A percentile compares a stretch with the other conserved stretches of the same genome.
These are phyloP conservation scores for Saccharomyces hybrid DNA, from an alignment of 1,139 yeast genomes.

Conservation along the genomic window DNA sequence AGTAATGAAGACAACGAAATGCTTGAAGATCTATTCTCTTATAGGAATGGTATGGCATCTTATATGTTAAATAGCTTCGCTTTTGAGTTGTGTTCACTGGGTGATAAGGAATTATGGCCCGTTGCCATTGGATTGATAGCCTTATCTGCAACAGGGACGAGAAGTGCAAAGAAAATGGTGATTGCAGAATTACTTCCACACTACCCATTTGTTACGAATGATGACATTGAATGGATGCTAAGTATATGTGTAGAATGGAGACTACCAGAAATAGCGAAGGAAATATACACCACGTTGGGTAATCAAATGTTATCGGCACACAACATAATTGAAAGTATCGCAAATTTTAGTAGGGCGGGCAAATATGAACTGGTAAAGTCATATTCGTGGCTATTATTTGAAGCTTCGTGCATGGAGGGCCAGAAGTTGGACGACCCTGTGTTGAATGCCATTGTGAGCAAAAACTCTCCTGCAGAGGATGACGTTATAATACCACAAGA, in stretches of 20 bases:
- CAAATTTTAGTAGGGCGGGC: conserved; percentile 58
- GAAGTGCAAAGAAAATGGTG: conserved; percentile 31
- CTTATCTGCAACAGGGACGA: conserved; percentile 33
- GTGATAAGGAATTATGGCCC: conserved; percentile 46
- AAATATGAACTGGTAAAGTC: conserved; percentile 40
- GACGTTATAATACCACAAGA: conserved; percentile 21
- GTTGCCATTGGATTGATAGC: conserved; percentile 55
- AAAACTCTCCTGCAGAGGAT: conserved; percentile 20
- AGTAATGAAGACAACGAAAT: conserved; percentile 7
- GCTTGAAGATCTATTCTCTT: conserved; percentile 29
- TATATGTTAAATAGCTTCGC: conserved; percentile 57
- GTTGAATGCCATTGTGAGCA: conserved; percentile 45
- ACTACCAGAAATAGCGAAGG: conserved; percentile 46
- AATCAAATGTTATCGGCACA: conserved; percentile 30
- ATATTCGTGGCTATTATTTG: conserved; percentile 47
- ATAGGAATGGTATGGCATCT: conserved; percentile 45
- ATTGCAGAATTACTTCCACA: conserved; percentile 55
- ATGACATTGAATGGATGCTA: conserved; percentile 75
- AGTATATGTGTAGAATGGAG: conserved; percentile 46
- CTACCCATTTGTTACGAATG: conserved; percentile 53
- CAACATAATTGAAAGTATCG: conserved; percentile 51
- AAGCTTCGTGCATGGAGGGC: conserved; percentile 49
- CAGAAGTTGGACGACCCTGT: conserved; percentile 48
- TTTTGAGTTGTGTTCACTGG: conserved; percentile 32
- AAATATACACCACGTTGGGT: conserved; percentile 37